These are phyloP conservation scores for Termitomyces titanicus DNA, from an alignment of 768 basidiomycete genomes.

Conservation along the genomic window DNA sequence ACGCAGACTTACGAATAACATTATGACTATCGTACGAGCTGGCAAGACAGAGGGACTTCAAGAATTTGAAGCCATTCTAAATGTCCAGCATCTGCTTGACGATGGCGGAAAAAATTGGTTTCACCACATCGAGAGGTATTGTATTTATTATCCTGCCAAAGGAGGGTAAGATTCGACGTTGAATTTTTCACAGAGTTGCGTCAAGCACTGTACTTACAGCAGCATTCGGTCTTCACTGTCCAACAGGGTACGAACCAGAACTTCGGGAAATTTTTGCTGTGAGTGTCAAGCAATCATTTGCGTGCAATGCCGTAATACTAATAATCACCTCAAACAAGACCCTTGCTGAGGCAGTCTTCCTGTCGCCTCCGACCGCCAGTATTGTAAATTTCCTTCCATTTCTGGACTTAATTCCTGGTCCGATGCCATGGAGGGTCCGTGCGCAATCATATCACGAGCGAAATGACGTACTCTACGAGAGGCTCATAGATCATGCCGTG, in stretches of 20 bases:
- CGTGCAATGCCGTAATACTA: background rate
- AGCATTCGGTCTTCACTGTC: background rate
- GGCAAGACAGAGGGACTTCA: background rate
- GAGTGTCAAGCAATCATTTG: background rate
- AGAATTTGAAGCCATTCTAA: background rate
- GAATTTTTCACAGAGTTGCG: background rate
- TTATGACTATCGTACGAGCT: background rate
- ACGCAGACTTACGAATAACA: background rate
- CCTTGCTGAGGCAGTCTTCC: background rate
- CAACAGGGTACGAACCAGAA: background rate
- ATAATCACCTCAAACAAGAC: background rate
- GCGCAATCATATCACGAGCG: background rate
- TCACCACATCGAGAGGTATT: background rate
- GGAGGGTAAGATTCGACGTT: background rate
- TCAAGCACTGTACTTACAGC: background rate
- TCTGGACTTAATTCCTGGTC: background rate
- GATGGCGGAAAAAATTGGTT: background rate
- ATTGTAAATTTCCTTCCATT: background rate
- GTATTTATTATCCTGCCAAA: no score
- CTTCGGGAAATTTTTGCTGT: background rate
- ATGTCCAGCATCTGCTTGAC: background rate
- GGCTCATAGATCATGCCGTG: background rate
- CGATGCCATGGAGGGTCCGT: background rate
- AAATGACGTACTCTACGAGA: background rate
- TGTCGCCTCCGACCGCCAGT: background rate